Evolutionary conservation across 116 monocot genomes (phyloP), one percentile per base, ranked within the genome.

Genomic region (Zostera marina): DNA sequence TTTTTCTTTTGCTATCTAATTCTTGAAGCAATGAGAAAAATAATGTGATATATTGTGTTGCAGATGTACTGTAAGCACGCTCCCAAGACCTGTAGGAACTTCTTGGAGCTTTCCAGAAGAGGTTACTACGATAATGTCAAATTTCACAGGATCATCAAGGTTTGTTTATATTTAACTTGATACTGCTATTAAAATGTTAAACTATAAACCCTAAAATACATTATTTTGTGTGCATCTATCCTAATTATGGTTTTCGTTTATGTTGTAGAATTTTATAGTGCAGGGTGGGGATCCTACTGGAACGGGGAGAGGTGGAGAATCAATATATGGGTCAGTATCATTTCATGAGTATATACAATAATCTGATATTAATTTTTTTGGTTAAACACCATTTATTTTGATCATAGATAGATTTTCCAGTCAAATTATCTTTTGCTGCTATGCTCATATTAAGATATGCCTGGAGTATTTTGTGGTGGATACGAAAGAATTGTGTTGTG

Each of bases 21-120:
- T 3, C 10, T 14, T 1, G 7, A n/a, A n/a, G 26, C 32, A 38
- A 14, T 55, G 15, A 32, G 24, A 23, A 24, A 9, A 13, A n/a
- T n/a, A n/a, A n/a, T n/a, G n/a, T n/a, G n/a, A n/a, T n/a, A n/a
- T n/a, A n/a, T 32, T 15, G 56, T 38, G 9, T 40, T 23, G 15
- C 63, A 94, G 96, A 98, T 98, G 90, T 98, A 98, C 78, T 83
- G 81, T 68, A 98, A 98, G 79, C 90, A 90, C 76, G 72, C 98
- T 1, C 90, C 98, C 10, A 98, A 81, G 74, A 89, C 98, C 46
- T 98, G 98, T 78, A 57, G 98, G 61, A 98, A 98, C 77, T 98
- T 98, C 71, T 61, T 98, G 54, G 98, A 98, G 76, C 90, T 98
- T 47, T 77, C 98, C n/a, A 72, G 90, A 58, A 73, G 98, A 62